Evolutionary conservation across 495 filamentous ascomycete species (phyloP), one percentile per base, ranked within the genome.

Genomic region (Lentithecium fluviatile): DNA sequence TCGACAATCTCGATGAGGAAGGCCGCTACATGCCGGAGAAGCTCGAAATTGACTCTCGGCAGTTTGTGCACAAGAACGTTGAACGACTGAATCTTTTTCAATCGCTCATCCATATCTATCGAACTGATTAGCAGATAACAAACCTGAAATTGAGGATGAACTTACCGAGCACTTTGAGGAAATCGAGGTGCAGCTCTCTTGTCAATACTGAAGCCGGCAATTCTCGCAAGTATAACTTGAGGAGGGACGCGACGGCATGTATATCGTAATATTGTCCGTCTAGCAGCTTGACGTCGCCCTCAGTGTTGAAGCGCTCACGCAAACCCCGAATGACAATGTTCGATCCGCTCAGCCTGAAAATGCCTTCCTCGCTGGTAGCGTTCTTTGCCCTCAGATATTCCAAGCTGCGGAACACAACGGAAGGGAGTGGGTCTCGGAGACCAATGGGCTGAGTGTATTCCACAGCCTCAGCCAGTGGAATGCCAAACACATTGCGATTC

Each of bases 381-480:
- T 87, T 84, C 75, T 95, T 91, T 13, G 85, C 80, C 49, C 89
- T 85, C 23, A 98, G 80, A 72, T 96, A 98, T 71, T 97, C 90
- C 62, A 98, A 88, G 67, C 92, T 97, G 45, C 94, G 88, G 76
- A 95, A 97, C 42, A 97, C 91, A 0, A 97, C 94, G n/a, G 95
- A 90, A 7, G 94, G 94, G 34, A 98, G 77, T 46, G 87, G 83
- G 19, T 88, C 83, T 50, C 78, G 78, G 19, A 88, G 76, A 56
- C 88, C 90, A 42, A 79, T 71, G 6, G 93, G 93, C 13, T 82
- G 79, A 62, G 87, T 89, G 69, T 81, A 88, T 65, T 88, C 81
- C 5, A 96, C 92, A 36, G 94, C 94, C 67, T 98, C 93, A 5
- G 84, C 83, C 34, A 98, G 74, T 6, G 90, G 84, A 43, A 88